Conservation (phyloP, 139 green algal species). For the Coccomyxa sp. region DNA sequence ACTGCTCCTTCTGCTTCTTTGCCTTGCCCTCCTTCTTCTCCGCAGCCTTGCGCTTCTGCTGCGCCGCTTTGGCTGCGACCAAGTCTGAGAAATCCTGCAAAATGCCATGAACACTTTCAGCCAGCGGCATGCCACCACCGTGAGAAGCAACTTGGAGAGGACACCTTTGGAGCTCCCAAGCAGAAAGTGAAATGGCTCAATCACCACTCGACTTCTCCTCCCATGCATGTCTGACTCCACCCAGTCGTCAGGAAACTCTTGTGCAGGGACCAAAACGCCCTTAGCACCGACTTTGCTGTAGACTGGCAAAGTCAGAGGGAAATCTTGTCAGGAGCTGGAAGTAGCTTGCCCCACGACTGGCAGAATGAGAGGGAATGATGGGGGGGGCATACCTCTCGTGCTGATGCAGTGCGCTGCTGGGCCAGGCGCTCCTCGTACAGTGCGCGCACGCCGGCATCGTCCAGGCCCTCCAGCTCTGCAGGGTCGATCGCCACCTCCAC, state of each 20-base stretch:
- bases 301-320: too few species aligned
- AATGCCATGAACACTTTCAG: not conserved
- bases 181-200: too few species aligned
- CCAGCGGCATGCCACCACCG: not conserved
- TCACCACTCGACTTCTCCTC: too few species aligned
- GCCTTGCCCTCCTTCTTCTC: slow-evolving; percentile 46
- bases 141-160: too few species aligned
- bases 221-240: not conserved
- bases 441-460: slow-evolving; percentile 50
- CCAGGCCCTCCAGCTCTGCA: slow-evolving; percentile 89
- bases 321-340: too few species aligned
- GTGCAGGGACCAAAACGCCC: too few species aligned
- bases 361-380: not conserved
- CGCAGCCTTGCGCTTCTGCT: slow-evolving; percentile 79
- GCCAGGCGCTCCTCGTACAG: slow-evolving; percentile 57
- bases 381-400: slow-evolving; percentile 40
- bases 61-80: slow-evolving; percentile 80
- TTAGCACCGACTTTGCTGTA: too few species aligned
- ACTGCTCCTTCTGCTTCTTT: slow-evolving; percentile 69
- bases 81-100: slow-evolving; percentile 86
- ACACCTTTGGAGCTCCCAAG: too few species aligned
- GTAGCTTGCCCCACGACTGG: too few species aligned
- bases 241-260: too few species aligned
- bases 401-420: slow-evolving; percentile 37
- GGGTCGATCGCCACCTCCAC: slow-evolving; percentile 86